Evolutionary conservation across 345 rosid genomes (phyloP), one percentile per base, ranked within the genome.

Genomic region (Aegle marmelos): DNA sequence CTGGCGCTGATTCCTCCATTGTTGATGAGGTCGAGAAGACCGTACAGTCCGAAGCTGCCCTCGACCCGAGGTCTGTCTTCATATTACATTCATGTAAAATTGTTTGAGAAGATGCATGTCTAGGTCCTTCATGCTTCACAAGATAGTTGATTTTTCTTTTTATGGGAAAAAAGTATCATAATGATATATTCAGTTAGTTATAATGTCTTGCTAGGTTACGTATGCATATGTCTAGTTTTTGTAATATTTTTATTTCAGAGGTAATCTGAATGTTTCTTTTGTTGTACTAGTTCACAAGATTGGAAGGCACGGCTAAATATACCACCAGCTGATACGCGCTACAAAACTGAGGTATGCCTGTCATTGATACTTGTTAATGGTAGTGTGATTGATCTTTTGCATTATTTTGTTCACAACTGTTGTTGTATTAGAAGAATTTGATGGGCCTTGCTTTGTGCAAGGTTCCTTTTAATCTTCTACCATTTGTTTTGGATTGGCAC

Each of bases 291-390:
- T 75, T 86, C 88, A 24, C 92, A 93, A 80, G 98, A 95, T 80
- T 93, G 99, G 99, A 95, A 95, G 80, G 93, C 97, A 39, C 86
- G 86, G 64, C 80, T 95, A 45, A 92, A 87, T 78, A 67, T 90
- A 24, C 97, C 99, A 31, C 87, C 97, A 4, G 72, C 94, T 8
- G 99, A 95, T 84, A 84, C 91, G 0, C 94, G 98, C 57, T 91
- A 89, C 85, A 88, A 19, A 80, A 93, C 98, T 28, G 99, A 93
- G 99, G 99, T 95, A 91, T 31, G 77, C 19, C 39, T 76, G 54
- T 64, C 5, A 45, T 60, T 73, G 37, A 31, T 67, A 41, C n/a
- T 10, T 66, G 14, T 39, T 9, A 24, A 54, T 62, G 64, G 58
- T 50, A 60, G 54, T 59, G 31, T 69, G 22, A 31, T 53, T 60